Evolutionary conservation across 2,329 filamentous ascomycete species (phyloP).

Genomic region (Nothophaeocryptopus gaeumannii): DNA sequence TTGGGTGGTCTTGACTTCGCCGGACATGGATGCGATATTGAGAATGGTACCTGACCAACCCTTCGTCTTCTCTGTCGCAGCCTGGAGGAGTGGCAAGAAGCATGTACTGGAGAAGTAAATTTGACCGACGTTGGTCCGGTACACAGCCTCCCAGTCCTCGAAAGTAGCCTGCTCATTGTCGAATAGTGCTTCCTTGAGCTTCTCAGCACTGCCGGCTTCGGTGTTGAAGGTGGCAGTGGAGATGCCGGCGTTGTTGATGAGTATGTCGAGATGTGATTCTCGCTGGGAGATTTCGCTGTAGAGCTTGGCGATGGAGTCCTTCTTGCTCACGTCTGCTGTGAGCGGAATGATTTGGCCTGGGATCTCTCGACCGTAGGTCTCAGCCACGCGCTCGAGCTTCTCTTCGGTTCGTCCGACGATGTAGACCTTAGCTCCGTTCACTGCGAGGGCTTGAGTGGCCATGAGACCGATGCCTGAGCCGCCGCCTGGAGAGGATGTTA

Average conservation of each 20-base stretch:
- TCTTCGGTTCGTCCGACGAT: slow-evolving; percentile 48
- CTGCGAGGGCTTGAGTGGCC: slow-evolving; percentile 44
- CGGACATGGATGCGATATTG: slow-evolving; percentile 48
- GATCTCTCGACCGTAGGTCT: slow-evolving; percentile 44
- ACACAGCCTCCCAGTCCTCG: slow-evolving; percentile 47
- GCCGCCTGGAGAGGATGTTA: slow-evolving; percentile 38
- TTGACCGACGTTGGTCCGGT: slow-evolving; percentile 49
- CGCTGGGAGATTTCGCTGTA: slow-evolving; percentile 44
- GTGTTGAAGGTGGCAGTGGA: slow-evolving; percentile 39
- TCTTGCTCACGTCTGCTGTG: slow-evolving; percentile 44
- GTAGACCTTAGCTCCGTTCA: slow-evolving; percentile 46
- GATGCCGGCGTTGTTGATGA: slow-evolving; percentile 51
- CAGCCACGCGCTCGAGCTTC: slow-evolving; percentile 48
- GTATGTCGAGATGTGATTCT: slow-evolving; percentile 44
- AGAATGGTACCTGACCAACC: slow-evolving; percentile 46
- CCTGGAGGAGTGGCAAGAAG: slow-evolving; percentile 48
- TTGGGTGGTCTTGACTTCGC: slow-evolving; percentile 47
- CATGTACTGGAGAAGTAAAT: slow-evolving; percentile 47
- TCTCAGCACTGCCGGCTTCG: slow-evolving; percentile 41
- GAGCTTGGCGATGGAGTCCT: slow-evolving; percentile 43
- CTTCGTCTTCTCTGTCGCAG: slow-evolving; percentile 41
- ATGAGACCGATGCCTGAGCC: slow-evolving; percentile 50
- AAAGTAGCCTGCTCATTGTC: slow-evolving; percentile 41
- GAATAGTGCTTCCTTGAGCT: slow-evolving; percentile 45
- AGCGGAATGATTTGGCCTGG: slow-evolving; percentile 48